phyloP scores from a whole-genome alignment of 805 yeast species.

The Metschnikowia lunata region DNA sequence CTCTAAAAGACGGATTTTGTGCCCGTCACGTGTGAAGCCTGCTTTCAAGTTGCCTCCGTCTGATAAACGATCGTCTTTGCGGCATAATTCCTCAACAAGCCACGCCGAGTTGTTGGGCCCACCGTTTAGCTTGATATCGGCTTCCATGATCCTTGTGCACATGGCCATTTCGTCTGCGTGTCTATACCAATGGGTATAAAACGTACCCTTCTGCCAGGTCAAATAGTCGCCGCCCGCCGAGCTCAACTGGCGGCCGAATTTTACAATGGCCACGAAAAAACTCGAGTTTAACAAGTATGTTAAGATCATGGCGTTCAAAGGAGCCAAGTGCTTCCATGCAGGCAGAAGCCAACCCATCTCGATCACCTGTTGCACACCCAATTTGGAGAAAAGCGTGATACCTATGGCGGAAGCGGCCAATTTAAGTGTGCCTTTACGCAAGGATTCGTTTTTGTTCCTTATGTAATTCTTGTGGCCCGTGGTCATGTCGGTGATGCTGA shows the following conservation, averaged over 20 bases:
- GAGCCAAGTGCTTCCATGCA: conserved; percentile 34
- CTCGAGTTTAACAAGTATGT: conserved; percentile 39
- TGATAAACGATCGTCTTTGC: conserved; percentile 24
- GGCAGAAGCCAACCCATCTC: conserved; percentile 36
- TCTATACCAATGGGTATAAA: conserved; percentile 57
- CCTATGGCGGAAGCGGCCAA: conserved; percentile 30
- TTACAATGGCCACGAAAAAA: conserved; percentile 38
- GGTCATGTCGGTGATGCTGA: conserved; percentile 56
- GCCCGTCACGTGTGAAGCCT: conserved; percentile 34
- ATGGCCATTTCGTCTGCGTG: conserved; percentile 67
- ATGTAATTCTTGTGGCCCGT: conserved; percentile 54
- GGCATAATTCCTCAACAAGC: conserved; percentile 36
- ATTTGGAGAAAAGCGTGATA: conserved; percentile 34
- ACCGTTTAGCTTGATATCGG: conserved; percentile 54
- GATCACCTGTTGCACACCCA: conserved; percentile 38
- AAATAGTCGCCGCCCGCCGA: conserved; percentile 51
- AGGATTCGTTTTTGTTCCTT: conserved; percentile 24
- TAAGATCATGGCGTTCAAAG: conserved; percentile 45
- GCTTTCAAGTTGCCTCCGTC: conserved; percentile 28
- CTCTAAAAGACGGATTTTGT: conserved; percentile 36
- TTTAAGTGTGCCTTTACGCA: conserved; percentile 28
- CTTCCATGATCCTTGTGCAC: conserved; percentile 60
- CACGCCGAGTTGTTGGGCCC: conserved; percentile 25
- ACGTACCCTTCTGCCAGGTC: conserved; percentile 62
- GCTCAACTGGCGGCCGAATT: conserved; percentile 36